Conservation (phyloP, 805 yeast species). For the Yarrowia hollandica region DNA sequence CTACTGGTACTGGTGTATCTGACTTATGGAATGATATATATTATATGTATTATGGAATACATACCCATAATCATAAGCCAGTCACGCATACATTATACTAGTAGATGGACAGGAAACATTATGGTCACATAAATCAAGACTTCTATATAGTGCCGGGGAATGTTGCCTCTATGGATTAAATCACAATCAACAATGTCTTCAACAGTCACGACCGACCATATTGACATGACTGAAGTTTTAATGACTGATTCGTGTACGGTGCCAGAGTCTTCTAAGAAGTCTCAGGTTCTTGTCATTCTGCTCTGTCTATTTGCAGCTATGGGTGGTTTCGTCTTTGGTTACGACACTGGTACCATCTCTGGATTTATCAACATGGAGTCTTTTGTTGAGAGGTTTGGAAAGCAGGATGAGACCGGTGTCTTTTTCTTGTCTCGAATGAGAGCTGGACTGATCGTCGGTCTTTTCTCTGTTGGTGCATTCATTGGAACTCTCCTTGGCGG, state of each 20-base stretch:
- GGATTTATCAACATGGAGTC: conserved; percentile 63
- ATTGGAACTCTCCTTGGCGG: conserved; percentile 65
- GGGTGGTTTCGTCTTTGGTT: conserved; percentile 67
- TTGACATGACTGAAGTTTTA: neutral
- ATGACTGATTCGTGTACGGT: neutral
- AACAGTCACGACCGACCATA: neutral
- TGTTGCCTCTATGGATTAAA: neutral
- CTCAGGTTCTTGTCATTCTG: conserved; percentile 29
- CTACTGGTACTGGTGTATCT: too few species aligned
- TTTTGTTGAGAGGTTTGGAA: conserved; percentile 53
- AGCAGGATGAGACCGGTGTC: conserved; percentile 41
- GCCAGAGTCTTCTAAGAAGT: conserved; percentile 5
- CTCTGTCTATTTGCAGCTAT: conserved; percentile 57
- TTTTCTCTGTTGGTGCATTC: conserved; percentile 69
- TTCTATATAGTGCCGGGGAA: neutral
- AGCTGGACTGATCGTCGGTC: conserved; percentile 68
- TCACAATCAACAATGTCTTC: neutral
- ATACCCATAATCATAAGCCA: neutral
- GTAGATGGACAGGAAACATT: neutral
- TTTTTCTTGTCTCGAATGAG: conserved; percentile 51
- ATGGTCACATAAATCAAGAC: neutral
- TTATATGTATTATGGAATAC: neutral
- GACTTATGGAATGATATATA: too few species aligned
- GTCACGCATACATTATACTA: neutral
- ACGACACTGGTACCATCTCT: conserved; percentile 68